Base-by-base conservation (phyloP, 805 yeast species). In the Candida bentonensis region DNA sequence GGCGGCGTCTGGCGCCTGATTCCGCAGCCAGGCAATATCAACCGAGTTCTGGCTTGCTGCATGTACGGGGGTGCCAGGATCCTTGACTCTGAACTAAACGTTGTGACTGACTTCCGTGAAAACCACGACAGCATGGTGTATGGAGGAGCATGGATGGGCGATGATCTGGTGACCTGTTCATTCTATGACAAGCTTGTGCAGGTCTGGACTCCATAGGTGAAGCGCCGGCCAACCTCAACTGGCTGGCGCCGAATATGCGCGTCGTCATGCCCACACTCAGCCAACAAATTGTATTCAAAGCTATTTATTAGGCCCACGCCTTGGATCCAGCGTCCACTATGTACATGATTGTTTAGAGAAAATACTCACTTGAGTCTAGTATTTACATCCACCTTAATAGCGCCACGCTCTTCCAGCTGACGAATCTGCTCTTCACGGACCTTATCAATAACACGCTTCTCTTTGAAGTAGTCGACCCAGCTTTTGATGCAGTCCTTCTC, bases 1-100 rank as follows among this genome's bases (percentile, higher is more conserved):
- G 97, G 98, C 3, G 98, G 98, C 1, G 97, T 89, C 2, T 89
- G 98, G 98, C 67, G 95, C 53, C 68, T 92, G 46, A 64, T 77
- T 4, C 95, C 95, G 2, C 67, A 74, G 17, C 74, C 77, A 0
- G 44, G 50, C 0, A 51, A 55, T 3, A 45, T 41, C 13, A 67
- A 66, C 26, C 63, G 73, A 74, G 69, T 89, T 0, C 63, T 89
- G 42, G 77, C 79, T 0, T 88, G 96, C 59, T 86, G 96, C 56
- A 92, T 92, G 97, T 89, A 89, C 56, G 87, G 85, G 51, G 98
- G 98, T 15, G 95, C 95, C 1, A 69, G 87, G 46, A 66, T 88
- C 0, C 58, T 88, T 0, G 58, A 59, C 13, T 55, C 69, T 4
- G 4, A 20, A 1, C 21, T 23, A 1, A 36, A 44, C 23, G 51